Conservation (phyloP, 805 yeast genomes). For the Wickerhamomyces xylosicus region DNA sequence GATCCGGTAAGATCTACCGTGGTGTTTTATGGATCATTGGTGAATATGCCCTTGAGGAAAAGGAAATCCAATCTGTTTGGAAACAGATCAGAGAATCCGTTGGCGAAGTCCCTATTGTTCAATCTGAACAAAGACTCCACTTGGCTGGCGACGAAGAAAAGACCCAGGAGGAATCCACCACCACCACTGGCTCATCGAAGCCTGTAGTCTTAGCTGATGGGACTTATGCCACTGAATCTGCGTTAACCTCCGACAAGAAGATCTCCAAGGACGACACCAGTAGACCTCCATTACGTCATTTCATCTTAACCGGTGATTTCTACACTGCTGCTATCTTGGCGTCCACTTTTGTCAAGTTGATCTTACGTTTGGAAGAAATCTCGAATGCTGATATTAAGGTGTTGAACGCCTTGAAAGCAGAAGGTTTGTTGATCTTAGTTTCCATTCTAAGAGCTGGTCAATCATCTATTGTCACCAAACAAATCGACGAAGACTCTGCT, state of each 20-base stretch:
- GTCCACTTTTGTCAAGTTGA: constrained; percentile 80
- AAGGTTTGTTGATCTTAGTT: constrained; percentile 87
- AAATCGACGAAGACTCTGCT: constrained; percentile 93
- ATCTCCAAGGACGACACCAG: constrained; percentile 21
- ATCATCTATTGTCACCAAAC: constrained; percentile 53
- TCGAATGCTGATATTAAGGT: constrained; percentile 38
- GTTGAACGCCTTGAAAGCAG: constrained; percentile 83
- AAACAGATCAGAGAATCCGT: constrained; percentile 68
- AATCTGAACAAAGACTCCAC: constrained; percentile 45
- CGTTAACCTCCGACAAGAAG: constrained; percentile 45
- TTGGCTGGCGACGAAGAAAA: constrained; percentile 23
- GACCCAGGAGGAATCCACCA: constrained; percentile 20
- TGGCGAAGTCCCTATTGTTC: constrained; percentile 86
- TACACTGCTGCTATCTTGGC: constrained; percentile 84
- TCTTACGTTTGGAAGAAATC: constrained; percentile 58
- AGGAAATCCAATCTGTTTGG: constrained; percentile 78
- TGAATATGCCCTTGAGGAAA: constrained; percentile 70
- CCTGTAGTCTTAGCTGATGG: constrained; percentile 97
- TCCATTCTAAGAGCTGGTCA: constrained; percentile 85
- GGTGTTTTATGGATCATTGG: constrained; percentile 96
- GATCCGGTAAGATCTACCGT: constrained; percentile 84
- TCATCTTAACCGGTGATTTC: constrained; percentile 79
- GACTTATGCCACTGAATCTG: constrained; percentile 93
- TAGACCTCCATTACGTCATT: constrained; percentile 69
- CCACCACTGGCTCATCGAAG: constrained; percentile 28